Base-by-base conservation (phyloP, 2,329 filamentous ascomycete species). In the Fusarium sublunatum region DNA sequence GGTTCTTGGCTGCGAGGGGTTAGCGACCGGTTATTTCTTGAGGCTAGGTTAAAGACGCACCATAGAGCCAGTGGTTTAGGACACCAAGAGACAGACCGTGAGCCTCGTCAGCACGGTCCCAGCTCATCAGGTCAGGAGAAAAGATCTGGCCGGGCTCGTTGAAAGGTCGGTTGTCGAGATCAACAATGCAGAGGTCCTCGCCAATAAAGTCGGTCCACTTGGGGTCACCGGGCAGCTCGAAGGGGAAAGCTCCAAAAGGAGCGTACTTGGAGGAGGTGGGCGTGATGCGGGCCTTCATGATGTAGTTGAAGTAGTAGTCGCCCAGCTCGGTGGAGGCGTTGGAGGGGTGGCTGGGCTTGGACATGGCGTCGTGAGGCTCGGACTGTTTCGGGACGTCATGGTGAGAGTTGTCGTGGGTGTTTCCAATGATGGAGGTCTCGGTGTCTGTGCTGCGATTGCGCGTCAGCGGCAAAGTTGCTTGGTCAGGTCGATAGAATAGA, bases 1-100 rank as follows among this genome's bases (percentile, higher is more conserved):
- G 79, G 50, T 81, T 78, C 60, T 75, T 76, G 67, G 78, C 78
- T 79, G 58, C 29, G 32, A 55, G 25, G 13, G 38, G 61, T 73
- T 51, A 76, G 70, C 13, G 35, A 29, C 10, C 13, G 7, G 24
- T 19, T 28, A 34, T 12, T n/a, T 29, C 22, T 31, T 13, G 28
- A 12, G 12, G 13, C 5, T 10, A 12, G 29, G 34, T 31, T 24
- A 13, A 24, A 24, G 36, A 57, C 60, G 34, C 64, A 79, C 77
- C 72, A 61, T 80, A 81, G 6, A 81, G 69, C 72, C 77, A 81
- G 70, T 81, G 79, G 65, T 79, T 79, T 19, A 81, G 65, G 25
- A 81, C 70, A 44, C 79, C 79, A 6, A 76, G 66, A 25, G 79
- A 79, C 9, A 78, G 67, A 29, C 76, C 75, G 45, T 76, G 74